phyloP scores from a whole-genome alignment of 2,329 filamentous ascomycete species.

The Diaporthe sp. region DNA sequence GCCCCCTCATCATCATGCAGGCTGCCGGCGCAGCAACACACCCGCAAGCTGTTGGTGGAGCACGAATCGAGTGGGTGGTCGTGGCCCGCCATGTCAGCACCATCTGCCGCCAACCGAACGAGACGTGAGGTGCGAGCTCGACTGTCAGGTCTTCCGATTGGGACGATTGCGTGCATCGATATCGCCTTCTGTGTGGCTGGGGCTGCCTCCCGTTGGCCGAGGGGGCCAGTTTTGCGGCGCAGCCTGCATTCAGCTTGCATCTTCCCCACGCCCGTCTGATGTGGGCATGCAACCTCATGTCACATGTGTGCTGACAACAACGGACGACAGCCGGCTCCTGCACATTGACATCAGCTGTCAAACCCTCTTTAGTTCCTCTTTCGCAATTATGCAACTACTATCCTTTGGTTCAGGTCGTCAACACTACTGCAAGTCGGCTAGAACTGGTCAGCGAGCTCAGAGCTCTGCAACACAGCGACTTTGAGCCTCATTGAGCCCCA shows the following conservation, averaged over 20 bases:
- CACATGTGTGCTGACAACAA: neutral
- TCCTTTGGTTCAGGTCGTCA: neutral
- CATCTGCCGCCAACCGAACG: constrained; percentile 32
- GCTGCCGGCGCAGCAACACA: constrained; percentile 15
- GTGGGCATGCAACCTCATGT: constrained; percentile 13
- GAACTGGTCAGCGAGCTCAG: neutral
- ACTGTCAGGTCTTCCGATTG: constrained; percentile 9
- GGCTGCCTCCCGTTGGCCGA: constrained; percentile 6
- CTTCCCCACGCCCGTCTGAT: constrained; percentile 13
- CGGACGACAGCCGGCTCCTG: neutral
- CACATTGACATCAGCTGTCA: neutral
- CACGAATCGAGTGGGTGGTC: neutral
- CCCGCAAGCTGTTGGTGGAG: neutral
- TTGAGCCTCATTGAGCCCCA: neutral
- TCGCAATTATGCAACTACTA: neutral
- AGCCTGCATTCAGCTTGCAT: constrained; percentile 24
- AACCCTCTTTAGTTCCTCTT: neutral
- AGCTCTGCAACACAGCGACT: neutral
- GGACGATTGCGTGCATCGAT: constrained; percentile 32
- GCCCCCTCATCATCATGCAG: constrained; percentile 23
- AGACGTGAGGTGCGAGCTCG: neutral
- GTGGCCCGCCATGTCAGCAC: neutral
- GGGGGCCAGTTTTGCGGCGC: constrained; percentile 11
- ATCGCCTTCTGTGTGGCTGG: constrained; percentile 13
- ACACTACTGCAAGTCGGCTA: neutral